Base-by-base conservation (phyloP, 2,329 filamentous ascomycete species). In the Phialemonium atrogriseum region DNA sequence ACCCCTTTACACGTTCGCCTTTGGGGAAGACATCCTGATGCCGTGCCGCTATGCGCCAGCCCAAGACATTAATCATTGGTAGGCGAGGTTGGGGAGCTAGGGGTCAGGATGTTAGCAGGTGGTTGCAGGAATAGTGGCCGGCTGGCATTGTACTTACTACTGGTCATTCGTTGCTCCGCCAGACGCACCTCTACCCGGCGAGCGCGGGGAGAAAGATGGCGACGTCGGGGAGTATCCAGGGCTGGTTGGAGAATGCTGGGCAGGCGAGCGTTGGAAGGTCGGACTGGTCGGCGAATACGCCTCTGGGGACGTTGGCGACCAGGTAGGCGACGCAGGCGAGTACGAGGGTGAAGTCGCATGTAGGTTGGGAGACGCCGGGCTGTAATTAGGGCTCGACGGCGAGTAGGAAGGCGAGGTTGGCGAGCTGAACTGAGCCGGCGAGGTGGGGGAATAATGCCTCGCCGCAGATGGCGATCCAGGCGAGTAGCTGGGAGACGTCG, bases 341-440 rank as follows among this genome's bases (percentile, higher is more conserved):
- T 80, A 82, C 4, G 66, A 68, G n/a, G 68, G 74, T 40, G 76
- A 70, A 19, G 72, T 66, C 9, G 67, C 54, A 49, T 55, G 64
- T 45, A 70, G 57, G 50, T 66, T 73, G 44, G 66, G 78, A 31
- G 73, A 80, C 4, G 77, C 74, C n/a, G 78, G 79, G 48, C 76
- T 81, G 59, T 84, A 85, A 48, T 70, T 77, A 34, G 80, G 80
- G 43, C 75, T 80, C 5, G 77, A 78, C 4, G 80, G 78, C 4
- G 77, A 80, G 57, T 84, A 86, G 38, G 68, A 75, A 22, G 81
- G 81, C 24, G 81, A 86, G 2, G 80, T 81, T 3, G 82, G 81
- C 32, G 81, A 85, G 51, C 78, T 79, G 63, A 84, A 85, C 50
- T 70, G 67, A 10, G 62, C 63, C 24, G 86, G 86, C 41, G 84